Evolutionary conservation across 129 eudicot species (phyloP), one percentile per base, ranked within the genome.

Genomic region (Saussurea involucrata): DNA sequence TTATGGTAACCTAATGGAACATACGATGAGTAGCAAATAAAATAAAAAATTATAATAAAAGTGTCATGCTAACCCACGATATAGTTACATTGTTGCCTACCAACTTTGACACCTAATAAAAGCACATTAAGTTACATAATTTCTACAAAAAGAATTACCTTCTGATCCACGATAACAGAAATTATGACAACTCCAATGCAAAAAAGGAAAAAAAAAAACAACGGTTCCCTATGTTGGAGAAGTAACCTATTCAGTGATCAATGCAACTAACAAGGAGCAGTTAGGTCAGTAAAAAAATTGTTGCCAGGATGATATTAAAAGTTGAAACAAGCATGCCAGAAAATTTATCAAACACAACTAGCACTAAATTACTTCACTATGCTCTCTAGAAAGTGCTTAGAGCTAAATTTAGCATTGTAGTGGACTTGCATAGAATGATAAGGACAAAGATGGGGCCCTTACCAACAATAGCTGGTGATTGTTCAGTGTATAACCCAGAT

Each of bases 401-500:
- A 49, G 64, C 60, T 24, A 32, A 75, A 28, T 33, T 64, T 11
- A 69, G 32, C 15, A 42, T 40, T 24, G 31, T 22, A 44, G 33
- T 33, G 25, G 29, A 31, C 37, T 24, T 32, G 29, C 9, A 66
- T 42, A 46, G 10, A 49, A 49, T 64, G 42, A 46, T 33, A 8
- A 63, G 27, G 40, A 12, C 57, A 49, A 63, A 4, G 6, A 73
- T 70, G 37, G 5, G 67, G 42, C 66, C 69, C 85, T 65, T 61
- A 90, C 90, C 88, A 58, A 27, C 40, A 31, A 36, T 32, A 66
- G 80, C 58, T 58, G 73, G 75, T 24, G 84, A 73, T 69, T 71
- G 89, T 37, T 90, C 87, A 28, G 42, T 57, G 80, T 80, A 81
- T 64, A 92, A 75, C 12, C 92, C 88, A 49, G 92, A 83, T 20